Base-by-base conservation (phyloP, 108 stramenopile genomes). In the Epithemia pelagica region DNA sequence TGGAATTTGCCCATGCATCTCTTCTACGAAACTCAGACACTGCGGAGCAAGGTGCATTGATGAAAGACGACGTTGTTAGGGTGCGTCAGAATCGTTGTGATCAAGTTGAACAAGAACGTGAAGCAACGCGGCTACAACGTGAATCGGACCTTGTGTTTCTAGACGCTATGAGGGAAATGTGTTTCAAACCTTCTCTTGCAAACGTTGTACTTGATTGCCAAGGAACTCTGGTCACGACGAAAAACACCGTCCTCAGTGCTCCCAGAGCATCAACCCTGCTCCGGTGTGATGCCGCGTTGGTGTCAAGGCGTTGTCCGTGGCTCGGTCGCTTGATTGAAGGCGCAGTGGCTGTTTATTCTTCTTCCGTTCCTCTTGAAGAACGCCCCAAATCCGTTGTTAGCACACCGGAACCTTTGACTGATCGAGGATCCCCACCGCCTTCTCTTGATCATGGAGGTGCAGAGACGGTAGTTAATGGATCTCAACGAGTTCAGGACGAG, bases 31-130 rank as follows among this genome's bases (percentile, higher is more conserved):
- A 64, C 10, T 37, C 33, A 21, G 78, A 86, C 37, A 88, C 87
- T n/a, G 81, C 86, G 10, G 92, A 94, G 66, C 66, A 74, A 0
- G 75, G 76, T 15, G 88, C 89, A 0, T 58, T 94, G 71, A 94
- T 94, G 92, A 94, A 94, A 65, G 81, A 84, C 63, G 92, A 94
- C 78, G 73, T 73, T 10, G 88, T 94, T 54, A 68, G 62, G 26
- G 88, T 88, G 0, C 74, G 80, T 62, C 73, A 70, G n/a, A 72
- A 69, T 3, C 46, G 82, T 10, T 62, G 67, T 2, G 60, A 69
- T 20, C 82, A 83, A 30, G 66, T 83, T 2, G 63, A 65, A 23
- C 31, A 46, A 10, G 74, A 76, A 54, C 58, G 62, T 15, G 82
- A 89, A 51, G 54, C 59, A 19, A 70, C 64, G 26, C 64, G 87